Evolutionary conservation across 306 rosid species (phyloP).

Genomic region (Dryas alaskensis): DNA sequence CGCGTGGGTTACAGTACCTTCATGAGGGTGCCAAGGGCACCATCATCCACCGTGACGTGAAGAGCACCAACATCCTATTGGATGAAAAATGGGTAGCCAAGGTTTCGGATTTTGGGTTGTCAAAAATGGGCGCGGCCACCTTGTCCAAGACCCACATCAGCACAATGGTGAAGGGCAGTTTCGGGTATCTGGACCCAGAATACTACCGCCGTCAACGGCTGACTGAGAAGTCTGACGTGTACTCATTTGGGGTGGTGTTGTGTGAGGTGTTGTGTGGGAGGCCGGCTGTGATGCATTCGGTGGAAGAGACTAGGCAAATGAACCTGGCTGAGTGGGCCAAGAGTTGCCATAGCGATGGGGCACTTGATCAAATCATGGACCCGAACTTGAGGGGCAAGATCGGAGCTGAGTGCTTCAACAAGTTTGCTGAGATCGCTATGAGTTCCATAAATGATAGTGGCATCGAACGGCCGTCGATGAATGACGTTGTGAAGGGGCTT

Average conservation of each 20-base stretch:
- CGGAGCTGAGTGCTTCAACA: slow-evolving; percentile 31
- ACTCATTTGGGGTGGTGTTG: slow-evolving; percentile 56
- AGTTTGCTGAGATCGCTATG: slow-evolving; percentile 36
- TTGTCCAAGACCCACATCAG: slow-evolving; percentile 25
- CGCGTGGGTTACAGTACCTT: slow-evolving; percentile 33
- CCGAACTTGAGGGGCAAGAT: slow-evolving; percentile 32
- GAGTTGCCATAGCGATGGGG: slow-evolving; percentile 28
- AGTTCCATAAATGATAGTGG: slow-evolving; percentile 50
- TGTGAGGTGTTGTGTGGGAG: slow-evolving; percentile 48
- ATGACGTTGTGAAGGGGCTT: slow-evolving; percentile 45
- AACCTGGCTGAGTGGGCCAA: slow-evolving; percentile 36
- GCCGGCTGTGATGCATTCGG: slow-evolving; percentile 16
- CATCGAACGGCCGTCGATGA: slow-evolving; percentile 40
- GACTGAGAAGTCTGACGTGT: slow-evolving; percentile 53
- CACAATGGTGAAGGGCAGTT: slow-evolving; percentile 31
- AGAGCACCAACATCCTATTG: slow-evolving; percentile 34
- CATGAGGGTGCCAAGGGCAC: slow-evolving; percentile 27
- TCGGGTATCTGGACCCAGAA: slow-evolving; percentile 35
- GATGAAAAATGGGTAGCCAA: slow-evolving; percentile 46
- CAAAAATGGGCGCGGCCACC: slow-evolving; percentile 21
- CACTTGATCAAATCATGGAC: slow-evolving; percentile 32
- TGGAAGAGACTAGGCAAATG: slow-evolving; percentile 28
- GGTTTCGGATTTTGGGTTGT: slow-evolving; percentile 49
- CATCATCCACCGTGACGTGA: slow-evolving; percentile 55
- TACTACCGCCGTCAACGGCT: slow-evolving; percentile 25